Evolutionary conservation across 805 yeast genomes (phyloP).

Genomic region (Cyberlindnera petersonii): DNA sequence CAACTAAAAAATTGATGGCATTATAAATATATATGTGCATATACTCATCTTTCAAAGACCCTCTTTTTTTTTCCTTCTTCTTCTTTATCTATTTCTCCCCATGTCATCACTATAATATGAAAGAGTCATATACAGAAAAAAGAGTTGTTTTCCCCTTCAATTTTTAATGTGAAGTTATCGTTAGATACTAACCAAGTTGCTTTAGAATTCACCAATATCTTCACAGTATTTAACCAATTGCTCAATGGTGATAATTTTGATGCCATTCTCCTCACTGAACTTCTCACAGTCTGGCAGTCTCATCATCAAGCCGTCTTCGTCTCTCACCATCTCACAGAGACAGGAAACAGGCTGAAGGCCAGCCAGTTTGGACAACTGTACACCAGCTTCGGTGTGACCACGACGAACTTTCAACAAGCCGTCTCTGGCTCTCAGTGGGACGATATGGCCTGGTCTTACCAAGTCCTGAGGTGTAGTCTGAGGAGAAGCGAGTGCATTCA

Average conservation of each 20-base stretch:
- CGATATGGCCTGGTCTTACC: conserved; percentile 88
- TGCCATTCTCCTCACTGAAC: conserved; percentile 57
- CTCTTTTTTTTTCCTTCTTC: no score
- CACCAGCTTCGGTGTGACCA: conserved; percentile 98
- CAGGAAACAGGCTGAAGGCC: conserved; percentile 84
- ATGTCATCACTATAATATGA: no score
- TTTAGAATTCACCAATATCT: conserved; percentile 13
- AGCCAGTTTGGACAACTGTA: conserved; percentile 74
- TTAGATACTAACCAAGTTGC: neutral
- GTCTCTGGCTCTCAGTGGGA: conserved; percentile 87
- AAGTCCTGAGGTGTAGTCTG: conserved; percentile 57
- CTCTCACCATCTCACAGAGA: conserved; percentile 91
- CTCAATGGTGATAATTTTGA: conserved; percentile 78
- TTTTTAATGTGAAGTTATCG: neutral
- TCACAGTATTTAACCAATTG: conserved; percentile 57
- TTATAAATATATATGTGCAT: no score
- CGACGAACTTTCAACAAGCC: conserved; percentile 78
- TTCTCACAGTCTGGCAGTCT: conserved; percentile 79
- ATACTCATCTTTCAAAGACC: no score
- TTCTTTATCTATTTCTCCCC: no score
- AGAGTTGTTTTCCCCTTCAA: no score
- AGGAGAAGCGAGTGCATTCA: conserved; percentile 62
- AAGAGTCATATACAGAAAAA: no score
- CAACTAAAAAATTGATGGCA: no score
- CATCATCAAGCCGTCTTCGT: conserved; percentile 94